Base-by-base conservation (phyloP, 2,329 filamentous ascomycete species). In the Geosmithia putterillii region DNA sequence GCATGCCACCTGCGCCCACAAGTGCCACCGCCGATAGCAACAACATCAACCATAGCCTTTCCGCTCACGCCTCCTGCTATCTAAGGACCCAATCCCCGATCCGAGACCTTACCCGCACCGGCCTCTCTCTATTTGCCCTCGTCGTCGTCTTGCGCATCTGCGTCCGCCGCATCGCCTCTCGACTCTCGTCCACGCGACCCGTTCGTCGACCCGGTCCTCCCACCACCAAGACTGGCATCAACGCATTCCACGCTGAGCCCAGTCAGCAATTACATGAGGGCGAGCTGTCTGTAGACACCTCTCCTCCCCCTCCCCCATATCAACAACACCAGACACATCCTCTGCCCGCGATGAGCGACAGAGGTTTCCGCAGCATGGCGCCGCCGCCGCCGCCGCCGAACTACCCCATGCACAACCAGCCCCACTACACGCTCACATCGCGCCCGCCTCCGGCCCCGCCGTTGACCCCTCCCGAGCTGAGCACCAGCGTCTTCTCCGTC, bases 381-480 rank as follows among this genome's bases (percentile, higher is more conserved):
- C 28, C 28, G 10, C 28, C 28, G 10, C 28, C 28, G 28, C 28
- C 28, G 10, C 28, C 28, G 6, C 4, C 15, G 40, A 18, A 32
- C 19, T 22, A 42, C 14, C 35, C 35, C 18, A 22, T 14, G 12
- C 19, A 32, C 40, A 15, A 22, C 20, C 17, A 38, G n/a, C 36
- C 17, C 36, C 36, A 38, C 20, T 38, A 19, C 20, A 21, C 15
- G 10, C 46, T 63, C 47, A 54, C 63, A 46, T 55, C 61, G 40
- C 60, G 64, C 38, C 61, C 60, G 44, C 65, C 65, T 42, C 69
- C 63, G 41, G 66, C 70, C 38, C 65, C 66, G 44, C 70, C 71
- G 44, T 55, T 74, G 51, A 74, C 68, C 38, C 66, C 71, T 10
- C 67, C 70, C 7, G 62, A 64, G 46, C 54, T 68, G 42, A 66